phyloP scores from a whole-genome alignment of 108 stramenopile genomes.

The Epithemia pelagica region DNA sequence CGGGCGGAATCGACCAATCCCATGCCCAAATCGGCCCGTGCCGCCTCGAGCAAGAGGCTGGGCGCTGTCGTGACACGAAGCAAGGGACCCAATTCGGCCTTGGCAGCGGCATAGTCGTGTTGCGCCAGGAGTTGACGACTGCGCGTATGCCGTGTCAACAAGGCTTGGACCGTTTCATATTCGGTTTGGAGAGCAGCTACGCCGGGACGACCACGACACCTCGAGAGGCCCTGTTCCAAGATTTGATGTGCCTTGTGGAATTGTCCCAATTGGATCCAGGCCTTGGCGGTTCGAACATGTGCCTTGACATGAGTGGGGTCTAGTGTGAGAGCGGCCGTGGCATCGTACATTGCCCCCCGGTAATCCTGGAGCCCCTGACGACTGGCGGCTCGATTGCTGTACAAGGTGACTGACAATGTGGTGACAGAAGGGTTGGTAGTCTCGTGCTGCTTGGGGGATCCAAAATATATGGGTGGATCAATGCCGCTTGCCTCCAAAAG shows the following conservation, averaged over 20 bases:
- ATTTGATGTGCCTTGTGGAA: slow-evolving; percentile 17
- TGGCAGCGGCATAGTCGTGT: slow-evolving; percentile 28
- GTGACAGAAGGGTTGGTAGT: neutral
- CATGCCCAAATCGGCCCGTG: slow-evolving; percentile 33
- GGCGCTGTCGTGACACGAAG: slow-evolving; percentile 15
- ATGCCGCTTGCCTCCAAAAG: neutral
- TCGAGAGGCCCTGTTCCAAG: neutral
- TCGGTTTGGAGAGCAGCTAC: slow-evolving; percentile 4
- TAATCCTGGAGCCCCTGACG: slow-evolving; percentile 32
- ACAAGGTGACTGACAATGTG: slow-evolving; percentile 22
- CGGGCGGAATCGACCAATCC: slow-evolving; percentile 29
- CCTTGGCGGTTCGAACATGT: slow-evolving; percentile 32
- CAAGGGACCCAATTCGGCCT: slow-evolving; percentile 15
- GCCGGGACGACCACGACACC: neutral
- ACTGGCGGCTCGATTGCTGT: slow-evolving; percentile 47
- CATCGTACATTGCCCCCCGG: slow-evolving; percentile 27
- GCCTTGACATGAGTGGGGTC: slow-evolving; percentile 41
- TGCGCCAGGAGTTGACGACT: slow-evolving; percentile 8
- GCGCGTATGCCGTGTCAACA: neutral
- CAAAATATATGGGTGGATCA: neutral
- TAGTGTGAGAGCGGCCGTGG: slow-evolving; percentile 22
- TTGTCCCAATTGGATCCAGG: slow-evolving; percentile 28
- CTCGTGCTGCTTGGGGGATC: neutral
- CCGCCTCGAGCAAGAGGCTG: slow-evolving; percentile 22
- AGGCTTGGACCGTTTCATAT: neutral